Evolutionary conservation across 129 eudicot species (phyloP).

Genomic region (Artemisia argyi): DNA sequence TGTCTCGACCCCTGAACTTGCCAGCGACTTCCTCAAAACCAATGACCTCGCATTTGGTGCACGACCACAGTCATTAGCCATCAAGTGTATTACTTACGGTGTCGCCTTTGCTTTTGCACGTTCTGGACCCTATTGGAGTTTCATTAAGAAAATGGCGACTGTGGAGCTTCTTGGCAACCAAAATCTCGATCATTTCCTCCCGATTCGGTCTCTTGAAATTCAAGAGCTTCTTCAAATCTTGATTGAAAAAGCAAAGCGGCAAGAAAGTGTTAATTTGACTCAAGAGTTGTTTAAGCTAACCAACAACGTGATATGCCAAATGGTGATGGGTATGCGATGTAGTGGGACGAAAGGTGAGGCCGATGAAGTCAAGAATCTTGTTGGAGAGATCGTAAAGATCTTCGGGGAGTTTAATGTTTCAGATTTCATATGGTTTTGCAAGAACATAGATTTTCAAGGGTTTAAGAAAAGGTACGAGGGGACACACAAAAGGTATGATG

Average conservation of each 20-base stretch:
- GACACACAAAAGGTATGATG: conserved; percentile 38
- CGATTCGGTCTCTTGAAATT: conserved; percentile 36
- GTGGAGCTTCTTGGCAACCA: conserved; percentile 46
- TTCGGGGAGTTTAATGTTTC: conserved; percentile 54
- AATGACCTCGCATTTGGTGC: conserved; percentile 43
- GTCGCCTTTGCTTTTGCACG: conserved; percentile 54
- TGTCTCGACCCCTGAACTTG: conserved; percentile 48
- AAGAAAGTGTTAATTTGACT: conserved; percentile 39
- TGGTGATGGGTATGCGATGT: conserved; percentile 53
- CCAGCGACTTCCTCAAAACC: conserved; percentile 48
- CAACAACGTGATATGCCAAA: conserved; percentile 46
- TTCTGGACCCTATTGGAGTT: conserved; percentile 56
- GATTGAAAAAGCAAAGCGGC: conserved; percentile 14
- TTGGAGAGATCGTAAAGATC: conserved; percentile 46
- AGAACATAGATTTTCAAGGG: conserved; percentile 42
- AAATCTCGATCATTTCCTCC: conserved; percentile 41
- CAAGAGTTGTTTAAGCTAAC: conserved; percentile 47
- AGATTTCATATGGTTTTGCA: conserved; percentile 43
- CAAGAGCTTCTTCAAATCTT: conserved; percentile 20
- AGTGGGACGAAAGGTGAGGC: conserved; percentile 47
- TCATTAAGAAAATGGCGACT: conserved; percentile 45
- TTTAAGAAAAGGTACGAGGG: conserved; percentile 36
- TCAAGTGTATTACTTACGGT: conserved; percentile 40
- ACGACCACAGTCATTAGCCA: conserved; percentile 37
- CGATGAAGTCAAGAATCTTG: conserved; percentile 41